Evolutionary conservation across 169 alveolate species (phyloP).

Genomic region (Cryptosporidium parvum): DNA sequence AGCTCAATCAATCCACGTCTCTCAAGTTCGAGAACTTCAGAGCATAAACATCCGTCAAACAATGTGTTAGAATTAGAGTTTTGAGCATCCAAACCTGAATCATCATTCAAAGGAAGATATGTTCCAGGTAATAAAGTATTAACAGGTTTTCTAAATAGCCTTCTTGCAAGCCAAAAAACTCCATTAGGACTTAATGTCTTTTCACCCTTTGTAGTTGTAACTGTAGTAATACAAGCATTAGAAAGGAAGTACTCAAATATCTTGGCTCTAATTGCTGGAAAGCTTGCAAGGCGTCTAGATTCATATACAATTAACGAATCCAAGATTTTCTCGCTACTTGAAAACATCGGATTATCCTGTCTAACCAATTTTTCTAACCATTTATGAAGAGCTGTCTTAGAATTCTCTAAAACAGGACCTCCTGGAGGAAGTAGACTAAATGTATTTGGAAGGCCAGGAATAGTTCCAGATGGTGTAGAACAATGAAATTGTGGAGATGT

Average conservation of each 20-base stretch:
- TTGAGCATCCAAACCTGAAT: not conserved
- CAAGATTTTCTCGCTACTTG: slow-evolving; percentile 30
- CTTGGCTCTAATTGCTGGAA: slow-evolving; percentile 48
- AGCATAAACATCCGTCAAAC: slow-evolving; percentile 60
- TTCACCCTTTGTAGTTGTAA: slow-evolving; percentile 69
- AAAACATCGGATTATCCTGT: slow-evolving; percentile 50
- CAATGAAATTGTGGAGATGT: slow-evolving; percentile 70
- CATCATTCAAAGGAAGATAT: slow-evolving; percentile 50
- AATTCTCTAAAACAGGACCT: slow-evolving; percentile 65
- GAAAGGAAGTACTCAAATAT: slow-evolving; percentile 40
- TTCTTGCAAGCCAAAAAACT: slow-evolving; percentile 53
- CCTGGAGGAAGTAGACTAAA: slow-evolving; percentile 61
- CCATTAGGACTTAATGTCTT: slow-evolving; percentile 34
- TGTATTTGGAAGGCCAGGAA: slow-evolving; percentile 34
- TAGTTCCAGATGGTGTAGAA: slow-evolving; percentile 45
- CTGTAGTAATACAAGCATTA: slow-evolving; percentile 68
- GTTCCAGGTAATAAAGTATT: slow-evolving; percentile 63
- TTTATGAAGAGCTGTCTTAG: slow-evolving; percentile 52
- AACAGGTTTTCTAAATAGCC: slow-evolving; percentile 64
- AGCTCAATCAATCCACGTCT: slow-evolving; percentile 52
- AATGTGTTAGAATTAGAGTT: not conserved
- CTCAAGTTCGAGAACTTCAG: slow-evolving; percentile 63
- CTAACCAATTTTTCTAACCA: slow-evolving; percentile 53
- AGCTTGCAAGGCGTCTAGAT: slow-evolving; percentile 61
- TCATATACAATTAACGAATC: slow-evolving; percentile 64